phyloP scores from a whole-genome alignment of 139 green algal genomes.

The Desmodesmus armatus region DNA sequence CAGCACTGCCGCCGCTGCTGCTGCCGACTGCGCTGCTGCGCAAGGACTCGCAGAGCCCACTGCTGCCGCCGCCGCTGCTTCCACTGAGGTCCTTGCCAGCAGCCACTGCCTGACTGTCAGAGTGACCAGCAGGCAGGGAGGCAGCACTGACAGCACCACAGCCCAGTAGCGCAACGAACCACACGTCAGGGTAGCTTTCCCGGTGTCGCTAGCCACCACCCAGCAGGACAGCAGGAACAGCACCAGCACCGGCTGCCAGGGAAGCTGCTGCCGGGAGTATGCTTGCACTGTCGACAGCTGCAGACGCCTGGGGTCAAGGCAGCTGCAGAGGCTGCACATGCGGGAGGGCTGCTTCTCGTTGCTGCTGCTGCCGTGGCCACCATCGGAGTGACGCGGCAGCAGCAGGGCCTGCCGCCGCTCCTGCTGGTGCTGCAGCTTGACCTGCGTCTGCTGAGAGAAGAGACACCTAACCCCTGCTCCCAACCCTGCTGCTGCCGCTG shows the following conservation, averaged over 20 bases:
- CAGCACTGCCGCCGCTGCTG: neutral
- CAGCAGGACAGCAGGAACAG: constrained; percentile 38
- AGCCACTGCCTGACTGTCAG: constrained; percentile 39
- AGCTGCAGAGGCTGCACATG: neutral
- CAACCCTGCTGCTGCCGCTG: neutral
- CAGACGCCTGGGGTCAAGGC: neutral
- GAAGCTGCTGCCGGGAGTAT: constrained; percentile 21
- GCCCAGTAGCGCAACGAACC: constrained; percentile 62
- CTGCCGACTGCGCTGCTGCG: neutral
- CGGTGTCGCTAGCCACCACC: constrained; percentile 37
- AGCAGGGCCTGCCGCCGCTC: neutral
- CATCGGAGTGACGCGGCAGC: neutral
- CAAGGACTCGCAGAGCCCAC: neutral
- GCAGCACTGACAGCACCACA: constrained; percentile 59
- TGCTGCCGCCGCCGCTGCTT: constrained; percentile 20
- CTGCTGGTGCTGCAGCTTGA: neutral
- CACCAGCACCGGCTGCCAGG: constrained; percentile 25
- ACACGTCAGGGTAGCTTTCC: constrained; percentile 49
- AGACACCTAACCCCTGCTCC: no score
- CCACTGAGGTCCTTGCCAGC: constrained; percentile 27
- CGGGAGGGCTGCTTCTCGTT: neutral
- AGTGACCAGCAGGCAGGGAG: constrained; percentile 44
- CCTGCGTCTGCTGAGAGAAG: neutral
- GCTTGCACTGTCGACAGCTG: neutral
- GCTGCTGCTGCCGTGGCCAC: constrained; percentile 1